Evolutionary conservation across 2,329 filamentous ascomycete genomes (phyloP).

Genomic region (Scortechinia acanthostroma): DNA sequence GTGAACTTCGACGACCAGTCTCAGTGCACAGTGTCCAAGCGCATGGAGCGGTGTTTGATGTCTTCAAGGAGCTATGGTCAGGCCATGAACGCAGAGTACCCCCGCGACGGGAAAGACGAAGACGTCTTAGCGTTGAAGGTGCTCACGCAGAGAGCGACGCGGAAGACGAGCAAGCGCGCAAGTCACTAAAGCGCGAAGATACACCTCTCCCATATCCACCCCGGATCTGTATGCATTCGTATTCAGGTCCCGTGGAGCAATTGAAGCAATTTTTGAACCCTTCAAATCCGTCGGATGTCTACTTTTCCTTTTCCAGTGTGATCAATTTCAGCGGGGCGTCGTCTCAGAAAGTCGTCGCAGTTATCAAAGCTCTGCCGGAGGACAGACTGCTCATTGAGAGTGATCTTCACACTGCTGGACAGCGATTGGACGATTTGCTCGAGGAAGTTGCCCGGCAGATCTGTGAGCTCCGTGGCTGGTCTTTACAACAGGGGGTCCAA

Average conservation of each 20-base stretch:
- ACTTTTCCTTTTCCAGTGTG: background rate
- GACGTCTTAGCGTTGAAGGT: background rate
- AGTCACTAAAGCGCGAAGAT: background rate
- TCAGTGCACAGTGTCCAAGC: conserved; percentile 59
- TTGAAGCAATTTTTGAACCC: background rate
- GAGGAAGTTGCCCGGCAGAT: background rate
- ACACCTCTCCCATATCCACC: background rate
- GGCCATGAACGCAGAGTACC: conserved; percentile 40
- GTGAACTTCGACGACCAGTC: conserved; percentile 44
- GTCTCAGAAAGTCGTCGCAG: background rate
- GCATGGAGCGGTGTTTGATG: conserved; percentile 48
- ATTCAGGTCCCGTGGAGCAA: background rate
- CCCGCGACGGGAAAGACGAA: conserved; percentile 33
- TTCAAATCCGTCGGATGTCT: background rate
- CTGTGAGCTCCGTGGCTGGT: background rate
- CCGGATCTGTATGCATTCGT: conserved; percentile 1
- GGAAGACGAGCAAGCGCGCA: background rate
- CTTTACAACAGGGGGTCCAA: background rate
- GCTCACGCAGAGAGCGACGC: background rate
- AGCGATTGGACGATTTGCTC: background rate
- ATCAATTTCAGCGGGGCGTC: background rate
- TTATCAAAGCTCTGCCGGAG: background rate
- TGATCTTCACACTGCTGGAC: background rate
- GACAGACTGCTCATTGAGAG: background rate
- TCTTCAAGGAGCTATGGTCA: conserved; percentile 45